phyloP scores from a whole-genome alignment of 768 basidiomycete species.

The Saitozyma podzolica region DNA sequence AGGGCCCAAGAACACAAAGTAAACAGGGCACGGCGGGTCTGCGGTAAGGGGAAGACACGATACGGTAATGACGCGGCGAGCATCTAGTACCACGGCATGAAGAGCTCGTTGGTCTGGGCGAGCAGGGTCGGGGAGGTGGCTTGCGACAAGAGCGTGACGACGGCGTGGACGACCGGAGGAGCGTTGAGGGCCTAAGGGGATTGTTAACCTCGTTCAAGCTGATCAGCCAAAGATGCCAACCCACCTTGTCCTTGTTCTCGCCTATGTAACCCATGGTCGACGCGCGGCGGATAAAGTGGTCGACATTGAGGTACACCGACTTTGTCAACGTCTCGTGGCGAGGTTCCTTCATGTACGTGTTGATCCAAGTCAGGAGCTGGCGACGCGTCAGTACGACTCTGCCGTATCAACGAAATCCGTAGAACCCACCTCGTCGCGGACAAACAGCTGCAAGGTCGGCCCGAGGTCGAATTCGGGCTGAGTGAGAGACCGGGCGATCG shows the following conservation, averaged over 20 bases:
- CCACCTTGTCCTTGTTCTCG: constrained; percentile 46
- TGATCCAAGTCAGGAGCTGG: constrained; percentile 36
- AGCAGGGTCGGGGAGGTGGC: constrained; percentile 85
- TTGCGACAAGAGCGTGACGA: constrained; percentile 75
- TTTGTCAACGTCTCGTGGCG: constrained; percentile 42
- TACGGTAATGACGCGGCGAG: no score
- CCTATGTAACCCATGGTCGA: constrained; percentile 45
- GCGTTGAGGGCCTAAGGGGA: constrained; percentile 56
- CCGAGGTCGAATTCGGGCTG: constrained; percentile 96
- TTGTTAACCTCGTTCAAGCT: constrained; percentile 12
- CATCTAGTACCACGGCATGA: constrained; percentile 70
- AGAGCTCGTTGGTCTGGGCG: constrained; percentile 80
- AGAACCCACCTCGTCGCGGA: constrained; percentile 83
- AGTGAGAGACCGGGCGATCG: constrained; percentile 84
- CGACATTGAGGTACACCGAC: constrained; percentile 46
- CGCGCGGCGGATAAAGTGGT: constrained; percentile 47
- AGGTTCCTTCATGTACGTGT: constrained; percentile 42
- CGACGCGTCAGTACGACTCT: constrained; percentile 42
- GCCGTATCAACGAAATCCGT: no score
- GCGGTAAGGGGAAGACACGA: background rate
- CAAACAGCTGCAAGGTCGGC: constrained; percentile 84
- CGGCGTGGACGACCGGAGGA: constrained; percentile 68
- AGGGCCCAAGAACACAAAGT: background rate
- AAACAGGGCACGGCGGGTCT: background rate
- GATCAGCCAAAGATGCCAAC: constrained; percentile 8